Conservation (phyloP, 139 green algal species). For the Chlorella ohadii region DNA sequence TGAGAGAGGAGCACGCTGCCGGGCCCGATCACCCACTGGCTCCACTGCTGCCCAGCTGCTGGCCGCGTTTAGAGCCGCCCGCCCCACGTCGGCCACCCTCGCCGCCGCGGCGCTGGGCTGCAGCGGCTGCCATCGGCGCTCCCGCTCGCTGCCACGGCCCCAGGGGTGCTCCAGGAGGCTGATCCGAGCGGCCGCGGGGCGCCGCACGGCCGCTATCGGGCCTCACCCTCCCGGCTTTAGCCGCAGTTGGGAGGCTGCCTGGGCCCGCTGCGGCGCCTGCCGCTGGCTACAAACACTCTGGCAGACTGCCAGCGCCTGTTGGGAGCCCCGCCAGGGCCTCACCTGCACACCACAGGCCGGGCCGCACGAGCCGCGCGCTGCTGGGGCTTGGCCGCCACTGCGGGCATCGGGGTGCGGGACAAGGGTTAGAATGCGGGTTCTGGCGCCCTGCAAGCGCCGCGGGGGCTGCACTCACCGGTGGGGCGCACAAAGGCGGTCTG, state of each 20-base stretch:
- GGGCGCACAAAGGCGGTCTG: too few species aligned
- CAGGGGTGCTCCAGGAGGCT: neutral
- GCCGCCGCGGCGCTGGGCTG: neutral
- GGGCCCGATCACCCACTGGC: neutral
- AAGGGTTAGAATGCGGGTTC: neutral
- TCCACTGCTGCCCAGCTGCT: neutral
- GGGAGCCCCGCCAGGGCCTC: neutral
- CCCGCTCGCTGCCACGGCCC: neutral
- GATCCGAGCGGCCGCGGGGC: neutral
- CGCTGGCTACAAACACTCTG: neutral
- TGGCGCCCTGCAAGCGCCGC: too few species aligned
- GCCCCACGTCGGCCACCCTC: neutral
- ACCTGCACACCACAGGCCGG: constrained; percentile 42
- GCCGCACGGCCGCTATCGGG: too few species aligned
- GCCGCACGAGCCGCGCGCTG: constrained; percentile 5
- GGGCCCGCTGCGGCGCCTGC: neutral
- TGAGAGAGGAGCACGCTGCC: neutral
- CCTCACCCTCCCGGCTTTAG: too few species aligned
- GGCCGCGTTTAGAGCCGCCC: too few species aligned
- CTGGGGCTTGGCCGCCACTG: constrained; percentile 40
- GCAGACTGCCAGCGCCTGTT: neutral
- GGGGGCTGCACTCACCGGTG: neutral
- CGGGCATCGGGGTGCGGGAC: neutral
- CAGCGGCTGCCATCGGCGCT: neutral
- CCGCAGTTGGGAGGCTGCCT: too few species aligned